Evolutionary conservation across 148 eudicot species (phyloP).

Genomic region (Rhododendron simsii): DNA sequence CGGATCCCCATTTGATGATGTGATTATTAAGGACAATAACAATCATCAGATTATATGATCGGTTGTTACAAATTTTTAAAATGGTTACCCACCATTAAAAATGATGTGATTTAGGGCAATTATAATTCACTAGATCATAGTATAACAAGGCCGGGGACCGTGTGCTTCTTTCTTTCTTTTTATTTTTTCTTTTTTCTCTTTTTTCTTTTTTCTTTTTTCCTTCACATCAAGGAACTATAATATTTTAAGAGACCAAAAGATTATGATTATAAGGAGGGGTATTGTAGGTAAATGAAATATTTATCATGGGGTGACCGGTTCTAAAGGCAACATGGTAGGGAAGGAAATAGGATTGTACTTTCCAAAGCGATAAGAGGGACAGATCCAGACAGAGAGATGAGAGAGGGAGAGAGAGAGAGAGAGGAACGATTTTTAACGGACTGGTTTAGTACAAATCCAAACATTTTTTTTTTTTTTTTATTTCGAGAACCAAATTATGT

Average conservation of each 20-base stretch:
- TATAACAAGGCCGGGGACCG: not conserved
- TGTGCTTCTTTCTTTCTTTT: too few species aligned
- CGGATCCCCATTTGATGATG: not conserved
- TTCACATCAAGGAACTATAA: not conserved
- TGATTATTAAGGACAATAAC: not conserved
- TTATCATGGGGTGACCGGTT: not conserved
- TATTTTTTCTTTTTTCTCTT: too few species aligned
- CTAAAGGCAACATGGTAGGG: not conserved
- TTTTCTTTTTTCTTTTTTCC: not conserved
- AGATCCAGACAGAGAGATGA: not conserved
- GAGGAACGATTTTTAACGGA: too few species aligned
- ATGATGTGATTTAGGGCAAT: not conserved
- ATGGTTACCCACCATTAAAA: not conserved
- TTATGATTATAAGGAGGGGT: not conserved
- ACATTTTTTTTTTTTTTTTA: too few species aligned
- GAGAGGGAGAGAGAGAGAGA: not conserved
- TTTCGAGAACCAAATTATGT: too few species aligned
- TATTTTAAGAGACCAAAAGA: not conserved
- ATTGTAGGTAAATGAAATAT: not conserved
- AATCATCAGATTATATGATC: not conserved
- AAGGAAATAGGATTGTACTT: not conserved
- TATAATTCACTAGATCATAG: not conserved
- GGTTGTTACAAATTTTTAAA: not conserved
- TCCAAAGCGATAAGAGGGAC: not conserved
- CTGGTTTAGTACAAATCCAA: too few species aligned